Evolutionary conservation across 805 yeast species (phyloP).

Genomic region (Myxozyma monticola): DNA sequence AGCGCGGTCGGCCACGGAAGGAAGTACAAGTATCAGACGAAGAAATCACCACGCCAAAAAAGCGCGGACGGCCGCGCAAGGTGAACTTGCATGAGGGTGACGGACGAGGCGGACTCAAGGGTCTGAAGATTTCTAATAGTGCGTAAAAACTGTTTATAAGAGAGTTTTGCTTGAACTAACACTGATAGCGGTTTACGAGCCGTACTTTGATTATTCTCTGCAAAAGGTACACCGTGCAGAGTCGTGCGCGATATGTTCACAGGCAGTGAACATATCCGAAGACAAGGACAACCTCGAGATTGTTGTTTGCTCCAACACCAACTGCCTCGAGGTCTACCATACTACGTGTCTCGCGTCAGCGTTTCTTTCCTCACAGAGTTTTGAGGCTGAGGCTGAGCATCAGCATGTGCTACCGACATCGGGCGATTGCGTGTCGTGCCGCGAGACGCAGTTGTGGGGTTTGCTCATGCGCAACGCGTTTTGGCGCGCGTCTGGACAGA

Average conservation of each 20-base stretch:
- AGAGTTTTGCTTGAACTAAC: too few species aligned
- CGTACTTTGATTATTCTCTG: slow-evolving; percentile 16
- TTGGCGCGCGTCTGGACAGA: slow-evolving; percentile 20
- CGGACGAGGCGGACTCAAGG: slow-evolving; percentile 25
- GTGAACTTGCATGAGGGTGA: slow-evolving; percentile 24
- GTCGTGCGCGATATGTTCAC: slow-evolving; percentile 19
- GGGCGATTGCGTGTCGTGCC: slow-evolving; percentile 28
- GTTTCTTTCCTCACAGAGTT: slow-evolving; percentile 9
- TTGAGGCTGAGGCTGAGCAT: neutral
- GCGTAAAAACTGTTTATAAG: neutral
- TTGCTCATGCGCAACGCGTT: slow-evolving; percentile 28
- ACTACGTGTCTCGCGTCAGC: slow-evolving; percentile 24
- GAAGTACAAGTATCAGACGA: too few species aligned
- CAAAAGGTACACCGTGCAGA: neutral
- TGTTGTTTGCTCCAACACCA: slow-evolving; percentile 23
- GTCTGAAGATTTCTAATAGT: slow-evolving; percentile 14
- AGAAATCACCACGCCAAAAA: too few species aligned
- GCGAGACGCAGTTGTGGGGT: slow-evolving; percentile 21
- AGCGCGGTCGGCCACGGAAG: too few species aligned
- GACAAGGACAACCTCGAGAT: slow-evolving; percentile 4
- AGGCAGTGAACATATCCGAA: slow-evolving; percentile 3
- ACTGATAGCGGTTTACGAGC: slow-evolving; percentile 9
- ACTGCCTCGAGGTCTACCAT: slow-evolving; percentile 26
- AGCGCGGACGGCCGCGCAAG: slow-evolving; percentile 1
- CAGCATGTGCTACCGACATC: slow-evolving; percentile 26